Evolutionary conservation across 2,329 filamentous ascomycete species (phyloP), one percentile per base, ranked within the genome.

Genomic region (Passalora sequoiae): DNA sequence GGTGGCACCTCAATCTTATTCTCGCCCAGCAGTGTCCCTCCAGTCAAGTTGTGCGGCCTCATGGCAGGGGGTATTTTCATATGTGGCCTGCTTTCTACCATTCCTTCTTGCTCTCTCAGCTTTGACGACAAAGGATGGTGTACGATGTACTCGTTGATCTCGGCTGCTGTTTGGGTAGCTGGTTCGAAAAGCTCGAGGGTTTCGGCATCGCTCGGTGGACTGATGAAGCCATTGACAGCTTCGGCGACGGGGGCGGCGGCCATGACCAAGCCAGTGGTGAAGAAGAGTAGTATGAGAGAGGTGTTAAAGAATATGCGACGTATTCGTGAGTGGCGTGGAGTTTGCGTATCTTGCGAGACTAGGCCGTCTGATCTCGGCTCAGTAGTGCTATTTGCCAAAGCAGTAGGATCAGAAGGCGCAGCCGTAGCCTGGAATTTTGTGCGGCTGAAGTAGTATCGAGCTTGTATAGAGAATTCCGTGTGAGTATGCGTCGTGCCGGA

Each of bases 1-100:
- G 91, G 89, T 3, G 91, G 89, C 1, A 95, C 85, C 3, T 80
- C 80, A 49, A 98, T 80, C 64, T 80, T 84, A 22, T 81, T 80
- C 0, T 83, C 76, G 0, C 89, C 89, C 13, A 84, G 64, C 9
- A 98, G 73, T 9, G 85, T 85, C 4, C 87, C 87, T 22, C 78
- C 87, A 0, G 89, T 97, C 40, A 98, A 74, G 66, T 83, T 94
- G 62, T 87, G 81, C 2, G 69, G 67, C 28, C 85, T 80, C 64
- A 88, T 75, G 2, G 74, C 66, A 19, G 74, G 71, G 0, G 91
- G 89, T 60, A 96, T 84, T 67, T 89, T 92, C 62, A 96, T 71
- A 62, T 95, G 88, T 8, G 91, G 91, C 29, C 92, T 78, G 24
- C 84, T 83, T 65, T 94, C 89, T 24, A 71, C 76, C 65, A 83